These are phyloP conservation scores for Aspergillus haitiensis DNA, from an alignment of 495 filamentous ascomycete genomes.

Conservation along the genomic window DNA sequence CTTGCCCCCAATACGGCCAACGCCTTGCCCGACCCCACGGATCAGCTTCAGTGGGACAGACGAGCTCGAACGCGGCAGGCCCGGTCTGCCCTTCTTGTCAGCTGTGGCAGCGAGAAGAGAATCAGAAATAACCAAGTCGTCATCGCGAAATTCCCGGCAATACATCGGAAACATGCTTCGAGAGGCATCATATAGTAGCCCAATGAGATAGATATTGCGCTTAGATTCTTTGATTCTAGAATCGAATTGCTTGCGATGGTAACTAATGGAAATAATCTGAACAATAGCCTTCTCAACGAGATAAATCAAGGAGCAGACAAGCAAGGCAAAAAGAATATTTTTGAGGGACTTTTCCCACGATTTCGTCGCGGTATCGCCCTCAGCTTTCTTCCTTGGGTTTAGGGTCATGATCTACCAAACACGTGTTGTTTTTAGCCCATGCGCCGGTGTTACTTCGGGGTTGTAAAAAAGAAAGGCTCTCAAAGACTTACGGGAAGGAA, in stretches of 20 bases:
- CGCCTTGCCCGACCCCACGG: conserved; percentile 59
- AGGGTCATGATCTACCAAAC: conserved; percentile 54
- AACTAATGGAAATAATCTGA: conserved; percentile 90
- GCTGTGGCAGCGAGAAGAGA: conserved; percentile 50
- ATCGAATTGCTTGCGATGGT: conserved; percentile 92
- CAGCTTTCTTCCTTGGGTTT: conserved; percentile 39
- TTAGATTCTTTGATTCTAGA: conserved; percentile 86
- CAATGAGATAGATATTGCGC: conserved; percentile 73
- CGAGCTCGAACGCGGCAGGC: conserved; percentile 54
- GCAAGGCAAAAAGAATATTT: conserved; percentile 69
- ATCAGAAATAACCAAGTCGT: conserved; percentile 88
- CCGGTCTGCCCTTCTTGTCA: conserved; percentile 41
- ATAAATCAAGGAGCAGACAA: conserved; percentile 76
- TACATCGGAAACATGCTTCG: conserved; percentile 85
- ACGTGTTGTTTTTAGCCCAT: not conserved
- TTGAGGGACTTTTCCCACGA: conserved; percentile 64
- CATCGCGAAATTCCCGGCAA: conserved; percentile 84
- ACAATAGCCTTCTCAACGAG: conserved; percentile 80
- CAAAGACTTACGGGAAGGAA: conserved; percentile 61
- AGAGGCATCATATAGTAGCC: conserved; percentile 86
- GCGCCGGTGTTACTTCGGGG: no score
- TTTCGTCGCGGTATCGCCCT: conserved; percentile 35
- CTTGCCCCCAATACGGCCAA: conserved; percentile 85
- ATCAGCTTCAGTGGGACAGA: conserved; percentile 77
- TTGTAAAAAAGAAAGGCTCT: not conserved